phyloP scores from a whole-genome alignment of 225 moss, liverwort and hornwort species.

The Polytrichum formosum region DNA sequence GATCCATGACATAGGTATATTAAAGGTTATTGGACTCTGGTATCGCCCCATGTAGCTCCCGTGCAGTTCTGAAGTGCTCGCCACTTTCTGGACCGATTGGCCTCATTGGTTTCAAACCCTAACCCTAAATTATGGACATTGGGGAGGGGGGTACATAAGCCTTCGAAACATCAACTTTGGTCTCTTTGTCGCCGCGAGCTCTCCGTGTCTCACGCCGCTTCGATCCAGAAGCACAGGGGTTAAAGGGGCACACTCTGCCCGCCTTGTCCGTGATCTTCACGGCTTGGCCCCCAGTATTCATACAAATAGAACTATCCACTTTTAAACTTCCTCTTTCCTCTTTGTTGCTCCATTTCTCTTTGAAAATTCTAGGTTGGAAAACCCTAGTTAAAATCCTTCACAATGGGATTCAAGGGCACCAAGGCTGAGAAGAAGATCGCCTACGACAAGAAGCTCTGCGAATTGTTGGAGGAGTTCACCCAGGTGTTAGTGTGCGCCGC shows the following conservation, averaged over 20 bases:
- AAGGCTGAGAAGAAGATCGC: slow-evolving; percentile 79
- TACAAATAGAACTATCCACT: too few species aligned
- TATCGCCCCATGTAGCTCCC: too few species aligned
- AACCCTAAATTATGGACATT: background rate
- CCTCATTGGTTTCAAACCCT: background rate
- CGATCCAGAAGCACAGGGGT: slow-evolving; percentile 37
- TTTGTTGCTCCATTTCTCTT: too few species aligned
- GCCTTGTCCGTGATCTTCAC: slow-evolving; percentile 55
- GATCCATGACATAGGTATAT: too few species aligned
- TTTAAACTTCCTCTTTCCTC: too few species aligned
- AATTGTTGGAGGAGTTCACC: slow-evolving; percentile 67
- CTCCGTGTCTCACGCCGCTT: background rate
- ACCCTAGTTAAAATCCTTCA: background rate
- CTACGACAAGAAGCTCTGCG: slow-evolving; percentile 82
- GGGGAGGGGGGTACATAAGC: background rate
- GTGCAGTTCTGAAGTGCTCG: too few species aligned
- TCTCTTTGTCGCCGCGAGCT: slow-evolving; percentile 25
- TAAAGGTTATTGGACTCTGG: too few species aligned
- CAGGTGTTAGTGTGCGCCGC: slow-evolving; percentile 85
- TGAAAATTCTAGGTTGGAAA: background rate
- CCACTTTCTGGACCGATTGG: too few species aligned
- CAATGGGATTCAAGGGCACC: slow-evolving; percentile 96
- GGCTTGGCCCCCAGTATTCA: slow-evolving; percentile 45
- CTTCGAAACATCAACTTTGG: background rate
- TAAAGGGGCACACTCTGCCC: slow-evolving; percentile 48